phyloP scores from a whole-genome alignment of 768 basidiomycete species.

The Serendipita vermifera region DNA sequence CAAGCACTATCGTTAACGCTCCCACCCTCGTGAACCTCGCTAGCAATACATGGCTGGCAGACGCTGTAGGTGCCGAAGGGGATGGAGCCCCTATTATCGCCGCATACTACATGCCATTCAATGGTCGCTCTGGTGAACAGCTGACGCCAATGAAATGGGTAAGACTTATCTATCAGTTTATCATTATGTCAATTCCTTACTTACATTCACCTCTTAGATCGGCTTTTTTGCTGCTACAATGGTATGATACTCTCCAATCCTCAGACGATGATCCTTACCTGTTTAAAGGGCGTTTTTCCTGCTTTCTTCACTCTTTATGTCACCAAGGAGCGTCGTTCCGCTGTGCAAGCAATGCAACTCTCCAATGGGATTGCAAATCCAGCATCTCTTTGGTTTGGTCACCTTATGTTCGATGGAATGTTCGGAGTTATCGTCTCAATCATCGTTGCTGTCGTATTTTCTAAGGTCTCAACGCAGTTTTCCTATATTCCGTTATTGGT shows the following conservation, averaged over 20 bases:
- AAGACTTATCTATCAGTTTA: background rate
- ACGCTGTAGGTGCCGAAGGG: slow-evolving; percentile 28
- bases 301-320: slow-evolving; percentile 74
- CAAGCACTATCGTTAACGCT: slow-evolving; percentile 36
- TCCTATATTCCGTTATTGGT: slow-evolving; percentile 49
- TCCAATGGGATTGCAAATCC: slow-evolving; percentile 63
- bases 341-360: slow-evolving; percentile 70
- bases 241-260: slow-evolving; percentile 28
- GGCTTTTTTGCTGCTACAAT: slow-evolving; percentile 61
- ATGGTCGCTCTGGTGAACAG: slow-evolving; percentile 41
- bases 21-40: slow-evolving; percentile 53
- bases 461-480: slow-evolving; percentile 45
- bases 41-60: slow-evolving; percentile 48
- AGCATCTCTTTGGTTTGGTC: slow-evolving; percentile 63
- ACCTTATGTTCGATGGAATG: slow-evolving; percentile 59
- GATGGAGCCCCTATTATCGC: slow-evolving; percentile 39
- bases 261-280: slow-evolving; percentile 10
- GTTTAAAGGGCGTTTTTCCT: slow-evolving; percentile 52
- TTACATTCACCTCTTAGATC: slow-evolving; percentile 6
- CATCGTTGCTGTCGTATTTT: slow-evolving; percentile 50
- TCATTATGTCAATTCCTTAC: no score
- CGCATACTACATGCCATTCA: slow-evolving; percentile 46
- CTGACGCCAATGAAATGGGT: slow-evolving; percentile 58
- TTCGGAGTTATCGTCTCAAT: slow-evolving; percentile 47
- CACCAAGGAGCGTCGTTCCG: slow-evolving; percentile 50